These are phyloP conservation scores for Marsdenia floribunda DNA, from an alignment of 257 asterid species.

Conservation along the genomic window DNA sequence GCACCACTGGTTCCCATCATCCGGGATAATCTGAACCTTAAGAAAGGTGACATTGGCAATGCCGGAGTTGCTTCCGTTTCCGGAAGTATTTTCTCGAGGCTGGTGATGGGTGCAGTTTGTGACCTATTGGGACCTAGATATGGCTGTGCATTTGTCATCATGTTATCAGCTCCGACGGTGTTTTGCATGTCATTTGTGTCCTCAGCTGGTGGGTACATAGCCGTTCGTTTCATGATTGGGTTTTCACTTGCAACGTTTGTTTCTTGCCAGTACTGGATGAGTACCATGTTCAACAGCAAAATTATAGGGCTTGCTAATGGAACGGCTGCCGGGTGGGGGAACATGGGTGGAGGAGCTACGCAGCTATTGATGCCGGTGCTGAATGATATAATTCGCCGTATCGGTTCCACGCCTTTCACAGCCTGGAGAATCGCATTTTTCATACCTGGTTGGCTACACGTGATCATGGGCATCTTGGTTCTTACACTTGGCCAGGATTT, in stretches of 20 bases:
- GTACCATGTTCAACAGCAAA: constrained; percentile 46
- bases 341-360: constrained; percentile 72
- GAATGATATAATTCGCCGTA: constrained; percentile 27
- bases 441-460: constrained; percentile 57
- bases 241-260: constrained; percentile 59
- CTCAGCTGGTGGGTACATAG: constrained; percentile 31
- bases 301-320: constrained; percentile 57
- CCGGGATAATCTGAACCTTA: constrained; percentile 46
- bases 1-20: constrained; percentile 61
- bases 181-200: constrained; percentile 51
- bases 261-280: constrained; percentile 65
- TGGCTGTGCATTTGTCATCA: constrained; percentile 48
- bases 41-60: constrained; percentile 42
- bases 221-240: constrained; percentile 59
- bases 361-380: constrained; percentile 62
- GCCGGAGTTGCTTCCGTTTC: constrained; percentile 64
- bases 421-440: constrained; percentile 67
- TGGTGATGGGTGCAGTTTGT: constrained; percentile 53
- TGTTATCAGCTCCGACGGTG: constrained; percentile 51
- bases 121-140: constrained; percentile 52
- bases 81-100: constrained; percentile 60
- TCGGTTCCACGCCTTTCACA: constrained; percentile 44
- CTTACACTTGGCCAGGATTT: constrained; percentile 59
- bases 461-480: constrained; percentile 53
- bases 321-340: constrained; percentile 66